Base-by-base conservation (phyloP, 2,329 filamentous ascomycete species). In the Zasmidium angulare region DNA sequence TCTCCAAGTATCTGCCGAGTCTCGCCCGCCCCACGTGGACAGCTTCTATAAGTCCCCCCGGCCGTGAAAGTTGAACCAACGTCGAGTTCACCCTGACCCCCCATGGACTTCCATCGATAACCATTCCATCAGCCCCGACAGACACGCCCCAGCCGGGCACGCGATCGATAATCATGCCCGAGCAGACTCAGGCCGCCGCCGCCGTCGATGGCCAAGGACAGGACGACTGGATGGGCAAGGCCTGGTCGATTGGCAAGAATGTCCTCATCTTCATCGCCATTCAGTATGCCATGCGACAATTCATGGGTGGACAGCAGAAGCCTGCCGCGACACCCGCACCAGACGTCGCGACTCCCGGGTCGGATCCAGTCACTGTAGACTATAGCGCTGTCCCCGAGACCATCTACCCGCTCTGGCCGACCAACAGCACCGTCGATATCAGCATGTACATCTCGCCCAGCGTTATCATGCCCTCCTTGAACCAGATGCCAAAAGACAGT, bases 391-490 rank as follows among this genome's bases (percentile, higher is more conserved):
- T 91, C 19, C 91, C 92, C 1, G 82, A 87, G 65, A 83, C 82
- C 58, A 81, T 97, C 62, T 89, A 89, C 40, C 93, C 95, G 21
- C 91, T 98, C 70, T 99, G 95, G 95, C 86, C 90, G 1, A 79
- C 84, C 50, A 86, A 95, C 72, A 90, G 86, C 69, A 79, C 85
- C 60, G 76, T 99, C 66, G 95, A 99, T 75, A 86, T 99, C 68
- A 81, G 85, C 66, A 84, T 99, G 72, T 95, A 93, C 68, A 84
- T 98, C 56, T 93, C 92, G 50, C 84, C 90, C 12, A 89, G 88
- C 10, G 82, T 89, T 65, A 83, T 84, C 31, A 84, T 91, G 61
- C 85, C 85, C 14, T 83, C 88, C 21, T 81, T 96, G 66, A 84
- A 84, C 63, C 80, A 84, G 51, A 82, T 87, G 46, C 81, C 89